Base-by-base conservation (phyloP, 169 alveolate genomes). In the Plasmodium ovale region DNA sequence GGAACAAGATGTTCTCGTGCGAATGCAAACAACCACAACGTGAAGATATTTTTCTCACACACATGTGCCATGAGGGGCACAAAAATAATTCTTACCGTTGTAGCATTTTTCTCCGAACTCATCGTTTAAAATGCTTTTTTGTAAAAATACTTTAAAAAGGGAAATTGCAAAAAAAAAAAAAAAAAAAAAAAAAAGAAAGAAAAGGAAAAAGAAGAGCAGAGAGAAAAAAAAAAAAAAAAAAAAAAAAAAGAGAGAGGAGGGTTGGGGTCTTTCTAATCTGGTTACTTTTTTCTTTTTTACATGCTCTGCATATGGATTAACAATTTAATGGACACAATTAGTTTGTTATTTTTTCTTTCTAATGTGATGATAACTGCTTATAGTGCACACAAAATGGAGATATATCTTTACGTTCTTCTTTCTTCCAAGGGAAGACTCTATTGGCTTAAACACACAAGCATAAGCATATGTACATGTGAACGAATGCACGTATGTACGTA, bases 51-150 rank as follows among this genome's bases (percentile, higher is more conserved):
- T n/a, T n/a, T n/a, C n/a, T n/a, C n/a, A n/a, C n/a, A n/a, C n/a
- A n/a, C n/a, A n/a, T n/a, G n/a, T n/a, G n/a, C n/a, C n/a, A n/a
- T n/a, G n/a, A n/a, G n/a, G n/a, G n/a, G n/a, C n/a, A 56, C 10
- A 56, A 10, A 58, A 7, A n/a, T 51, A 3, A 49, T 16, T 19
- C 72, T 64, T 79, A 79, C 89, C 89, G 89, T 31, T 25, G 77
- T 64, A 49, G 89, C 82, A 71, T 79, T 79, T 58, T 79, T 79
- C 54, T 79, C 89, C 12, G 89, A 79, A 79, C 82, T 64, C 89
- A 79, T 79, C 53, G 68, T 64, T 54, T 54, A 14, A 49, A 35
- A 39, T 79, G 29, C 23, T 31, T 70, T 65, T 62, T 31, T 9
- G n/a, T 21, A 42, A 51, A 37, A 58, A 73, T 42, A 23, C 6